Percentiles rank a stretch among this genome's conserved stretches.
These are phyloP conservation scores for Rickenella mellea DNA, from an alignment of 768 basidiomycete genomes.

Conservation along the genomic window DNA sequence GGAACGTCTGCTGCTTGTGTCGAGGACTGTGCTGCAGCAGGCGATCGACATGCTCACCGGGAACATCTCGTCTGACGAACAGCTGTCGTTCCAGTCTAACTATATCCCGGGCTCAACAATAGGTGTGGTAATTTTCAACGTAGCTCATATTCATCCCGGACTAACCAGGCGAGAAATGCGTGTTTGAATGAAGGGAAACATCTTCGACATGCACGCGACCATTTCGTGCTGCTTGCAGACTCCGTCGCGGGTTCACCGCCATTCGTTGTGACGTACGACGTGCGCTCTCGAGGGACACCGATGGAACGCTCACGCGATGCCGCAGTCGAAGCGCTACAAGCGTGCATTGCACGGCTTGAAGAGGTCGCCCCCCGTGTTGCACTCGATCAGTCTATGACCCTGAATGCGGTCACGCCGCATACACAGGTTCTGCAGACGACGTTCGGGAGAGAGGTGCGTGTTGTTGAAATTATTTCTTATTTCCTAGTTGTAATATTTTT, in stretches of 20 bases:
- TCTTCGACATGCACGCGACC: conserved; percentile 76
- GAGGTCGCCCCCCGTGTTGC: conserved; percentile 37
- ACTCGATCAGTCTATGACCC: conserved; percentile 50
- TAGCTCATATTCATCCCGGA: background rate
- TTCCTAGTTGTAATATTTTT: background rate
- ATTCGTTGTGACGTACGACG: conserved; percentile 64
- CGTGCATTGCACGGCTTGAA: conserved; percentile 48
- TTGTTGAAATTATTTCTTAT: background rate
- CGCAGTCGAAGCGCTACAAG: conserved; percentile 47
- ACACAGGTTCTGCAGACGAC: conserved; percentile 68
- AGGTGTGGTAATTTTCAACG: conserved; percentile 32
- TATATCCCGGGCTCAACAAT: conserved; percentile 84
- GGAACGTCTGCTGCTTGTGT: conserved; percentile 54
- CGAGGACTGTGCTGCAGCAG: conserved; percentile 58
- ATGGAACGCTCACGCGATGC: conserved; percentile 65
- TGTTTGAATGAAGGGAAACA: conserved; percentile 60
- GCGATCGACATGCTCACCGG: conserved; percentile 66
- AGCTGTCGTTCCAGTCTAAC: conserved; percentile 59
- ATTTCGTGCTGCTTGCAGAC: conserved; percentile 61
- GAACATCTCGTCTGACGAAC: conserved; percentile 55
- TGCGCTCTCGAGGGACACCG: conserved; percentile 66
- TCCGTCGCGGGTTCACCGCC: conserved; percentile 36
- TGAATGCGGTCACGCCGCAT: conserved; percentile 77
- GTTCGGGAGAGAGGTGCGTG: conserved; percentile 67
- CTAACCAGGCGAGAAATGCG: background rate